Conservation (phyloP, 2,329 filamentous ascomycete species). For the Alternaria rosae region DNA sequence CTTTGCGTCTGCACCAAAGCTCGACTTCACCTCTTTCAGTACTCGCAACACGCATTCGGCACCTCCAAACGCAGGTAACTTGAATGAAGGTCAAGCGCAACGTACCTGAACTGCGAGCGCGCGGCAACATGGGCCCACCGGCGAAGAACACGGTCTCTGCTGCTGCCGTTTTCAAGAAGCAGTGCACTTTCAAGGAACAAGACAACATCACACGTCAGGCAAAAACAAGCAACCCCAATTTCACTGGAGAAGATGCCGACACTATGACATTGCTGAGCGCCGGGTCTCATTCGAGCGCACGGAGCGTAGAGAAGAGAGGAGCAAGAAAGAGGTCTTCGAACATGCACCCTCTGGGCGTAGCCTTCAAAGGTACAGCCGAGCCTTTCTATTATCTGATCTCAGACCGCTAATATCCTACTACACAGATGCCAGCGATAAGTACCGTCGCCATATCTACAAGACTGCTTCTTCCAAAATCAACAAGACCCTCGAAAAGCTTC, state of each 20-base stretch:
- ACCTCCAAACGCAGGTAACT: neutral
- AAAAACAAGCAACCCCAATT: neutral
- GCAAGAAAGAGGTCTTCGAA: constrained; percentile 9
- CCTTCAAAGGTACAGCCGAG: constrained; percentile 35
- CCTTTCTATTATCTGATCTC: neutral
- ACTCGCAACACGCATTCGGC: neutral
- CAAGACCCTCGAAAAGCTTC: constrained; percentile 22
- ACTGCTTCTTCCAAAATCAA: constrained; percentile 29
- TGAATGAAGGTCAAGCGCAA: constrained; percentile 8
- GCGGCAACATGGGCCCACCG: neutral
- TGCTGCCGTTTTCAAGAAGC: constrained; percentile 37
- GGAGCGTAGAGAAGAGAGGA: constrained; percentile 15
- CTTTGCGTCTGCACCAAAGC: constrained; percentile 5
- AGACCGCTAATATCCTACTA: constrained; percentile 12
- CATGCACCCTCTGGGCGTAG: constrained; percentile 34
- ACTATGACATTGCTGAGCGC: neutral
- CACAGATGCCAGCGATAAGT: constrained; percentile 36
- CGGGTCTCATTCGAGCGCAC: constrained; percentile 14
- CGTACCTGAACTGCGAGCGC: neutral
- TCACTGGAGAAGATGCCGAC: neutral
- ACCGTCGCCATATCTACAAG: constrained; percentile 36
- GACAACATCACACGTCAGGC: neutral
- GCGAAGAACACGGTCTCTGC: constrained; percentile 28
- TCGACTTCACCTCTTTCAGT: neutral
- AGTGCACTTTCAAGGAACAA: constrained; percentile 12